These are phyloP conservation scores for Dalbergia cochinchinensis DNA, from an alignment of 306 rosid genomes.

Conservation along the genomic window DNA sequence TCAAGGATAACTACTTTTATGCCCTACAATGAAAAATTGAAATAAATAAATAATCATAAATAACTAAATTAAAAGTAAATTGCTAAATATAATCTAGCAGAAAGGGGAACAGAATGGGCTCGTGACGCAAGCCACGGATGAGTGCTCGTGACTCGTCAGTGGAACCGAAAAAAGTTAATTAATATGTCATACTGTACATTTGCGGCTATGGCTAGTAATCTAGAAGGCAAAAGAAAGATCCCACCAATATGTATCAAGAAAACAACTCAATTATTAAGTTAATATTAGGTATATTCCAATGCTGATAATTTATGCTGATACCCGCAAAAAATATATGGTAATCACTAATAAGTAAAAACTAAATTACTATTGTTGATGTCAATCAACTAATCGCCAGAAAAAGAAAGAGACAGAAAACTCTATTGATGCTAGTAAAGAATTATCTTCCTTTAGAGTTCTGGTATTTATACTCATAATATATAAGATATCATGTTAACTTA, in stretches of 20 bases:
- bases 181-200: not conserved
- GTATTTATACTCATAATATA: no score
- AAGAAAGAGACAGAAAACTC: no score
- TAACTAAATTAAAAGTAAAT: not conserved
- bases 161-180: not conserved
- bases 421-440: no score
- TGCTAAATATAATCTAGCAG: not conserved
- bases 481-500: no score
- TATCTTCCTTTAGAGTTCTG: no score
- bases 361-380: no score
- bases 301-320: not conserved
- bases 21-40: not conserved
- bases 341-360: no score
- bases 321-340: not conserved
- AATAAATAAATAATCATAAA: not conserved
- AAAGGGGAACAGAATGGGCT: slow-evolving; percentile 15
- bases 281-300: not conserved
- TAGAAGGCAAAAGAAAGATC: not conserved
- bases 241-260: not conserved
- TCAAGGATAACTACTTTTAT: not conserved
- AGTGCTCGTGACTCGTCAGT: slow-evolving; percentile 37
- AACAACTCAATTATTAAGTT: not conserved
- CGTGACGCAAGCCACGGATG: slow-evolving; percentile 39
- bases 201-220: not conserved
- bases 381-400: no score